Conservation (phyloP, 1,139 yeast genomes). For the Magnusiomyces tetraspermus region DNA sequence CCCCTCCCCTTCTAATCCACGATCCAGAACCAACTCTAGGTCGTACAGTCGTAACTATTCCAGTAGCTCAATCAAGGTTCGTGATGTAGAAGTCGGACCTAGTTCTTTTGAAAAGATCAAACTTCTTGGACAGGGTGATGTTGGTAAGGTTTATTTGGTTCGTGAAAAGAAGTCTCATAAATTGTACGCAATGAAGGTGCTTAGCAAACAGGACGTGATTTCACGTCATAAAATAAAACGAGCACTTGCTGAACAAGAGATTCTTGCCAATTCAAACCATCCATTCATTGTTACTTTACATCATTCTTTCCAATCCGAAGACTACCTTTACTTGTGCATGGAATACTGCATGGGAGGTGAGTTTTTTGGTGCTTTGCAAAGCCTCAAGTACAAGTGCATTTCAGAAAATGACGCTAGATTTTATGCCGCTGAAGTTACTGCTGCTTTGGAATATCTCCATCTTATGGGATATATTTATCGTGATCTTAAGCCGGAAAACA, state of each 20-base stretch:
- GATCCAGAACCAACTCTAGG: slow-evolving; percentile 31
- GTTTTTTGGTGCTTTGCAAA: slow-evolving; percentile 91
- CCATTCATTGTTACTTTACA: slow-evolving; percentile 95
- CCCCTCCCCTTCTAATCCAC: slow-evolving; percentile 11
- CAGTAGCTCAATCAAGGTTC: slow-evolving; percentile 54
- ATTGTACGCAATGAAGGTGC: slow-evolving; percentile 85
- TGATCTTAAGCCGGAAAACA: slow-evolving; percentile 92
- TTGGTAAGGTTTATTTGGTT: slow-evolving; percentile 90
- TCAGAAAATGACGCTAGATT: slow-evolving; percentile 83
- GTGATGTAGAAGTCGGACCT: slow-evolving; percentile 76
- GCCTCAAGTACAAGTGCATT: slow-evolving; percentile 77
- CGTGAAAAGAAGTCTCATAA: slow-evolving; percentile 67
- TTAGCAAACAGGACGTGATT: slow-evolving; percentile 87
- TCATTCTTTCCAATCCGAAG: slow-evolving; percentile 93
- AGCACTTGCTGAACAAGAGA: slow-evolving; percentile 93
- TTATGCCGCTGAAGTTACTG: slow-evolving; percentile 95
- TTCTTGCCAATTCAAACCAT: slow-evolving; percentile 87
- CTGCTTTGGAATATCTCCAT: slow-evolving; percentile 91
- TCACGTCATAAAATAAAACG: slow-evolving; percentile 89
- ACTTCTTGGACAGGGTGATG: slow-evolving; percentile 91
- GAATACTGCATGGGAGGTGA: slow-evolving; percentile 99
- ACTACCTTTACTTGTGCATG: slow-evolving; percentile 89
- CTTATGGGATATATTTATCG: slow-evolving; percentile 94
- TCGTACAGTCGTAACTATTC: slow-evolving; percentile 48
- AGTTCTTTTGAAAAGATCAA: slow-evolving; percentile 81